phyloP scores from a whole-genome alignment of 2,329 filamentous ascomycete species.

The Aspergillus tanneri region DNA sequence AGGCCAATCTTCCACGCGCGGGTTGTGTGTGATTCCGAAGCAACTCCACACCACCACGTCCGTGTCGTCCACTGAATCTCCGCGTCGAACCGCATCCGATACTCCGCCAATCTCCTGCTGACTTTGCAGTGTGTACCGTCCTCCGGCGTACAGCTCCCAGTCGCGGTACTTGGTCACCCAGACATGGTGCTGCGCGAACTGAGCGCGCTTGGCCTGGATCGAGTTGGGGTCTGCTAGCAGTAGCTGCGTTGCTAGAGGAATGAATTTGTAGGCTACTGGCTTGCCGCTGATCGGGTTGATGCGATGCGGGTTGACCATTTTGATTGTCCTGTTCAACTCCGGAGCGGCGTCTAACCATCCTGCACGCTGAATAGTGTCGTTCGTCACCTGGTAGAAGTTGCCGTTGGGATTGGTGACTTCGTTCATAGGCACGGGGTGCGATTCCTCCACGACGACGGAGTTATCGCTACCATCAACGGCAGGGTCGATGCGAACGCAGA shows the following conservation, averaged over 20 bases:
- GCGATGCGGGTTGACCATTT: conserved; percentile 56
- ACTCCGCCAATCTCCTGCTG: conserved; percentile 40
- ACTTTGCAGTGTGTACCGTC: conserved; percentile 55
- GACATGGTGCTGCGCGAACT: conserved; percentile 57
- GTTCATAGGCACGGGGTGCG: conserved; percentile 37
- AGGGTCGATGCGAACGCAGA: conserved; percentile 81
- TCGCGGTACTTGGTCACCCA: conserved; percentile 56
- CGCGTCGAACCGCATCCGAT: conserved; percentile 33
- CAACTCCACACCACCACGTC: conserved; percentile 36
- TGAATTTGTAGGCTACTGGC: conserved; percentile 58
- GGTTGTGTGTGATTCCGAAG: conserved; percentile 43
- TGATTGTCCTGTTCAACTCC: conserved; percentile 53
- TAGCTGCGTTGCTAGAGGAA: conserved; percentile 56
- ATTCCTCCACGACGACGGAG: conserved; percentile 56
- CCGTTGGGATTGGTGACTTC: conserved; percentile 53
- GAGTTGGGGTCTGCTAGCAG: conserved; percentile 55
- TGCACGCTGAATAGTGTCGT: conserved; percentile 49
- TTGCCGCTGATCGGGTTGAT: conserved; percentile 55
- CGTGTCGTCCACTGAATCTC: conserved; percentile 19
- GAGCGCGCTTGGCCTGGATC: conserved; percentile 53
- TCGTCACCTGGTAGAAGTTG: conserved; percentile 50
- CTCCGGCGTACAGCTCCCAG: conserved; percentile 54
- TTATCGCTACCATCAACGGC: conserved; percentile 82
- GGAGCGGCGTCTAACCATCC: conserved; percentile 50
- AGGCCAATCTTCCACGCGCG: conserved; percentile 41